Evolutionary conservation across 345 rosid species (phyloP).

Genomic region (Pelargonium nanum): DNA sequence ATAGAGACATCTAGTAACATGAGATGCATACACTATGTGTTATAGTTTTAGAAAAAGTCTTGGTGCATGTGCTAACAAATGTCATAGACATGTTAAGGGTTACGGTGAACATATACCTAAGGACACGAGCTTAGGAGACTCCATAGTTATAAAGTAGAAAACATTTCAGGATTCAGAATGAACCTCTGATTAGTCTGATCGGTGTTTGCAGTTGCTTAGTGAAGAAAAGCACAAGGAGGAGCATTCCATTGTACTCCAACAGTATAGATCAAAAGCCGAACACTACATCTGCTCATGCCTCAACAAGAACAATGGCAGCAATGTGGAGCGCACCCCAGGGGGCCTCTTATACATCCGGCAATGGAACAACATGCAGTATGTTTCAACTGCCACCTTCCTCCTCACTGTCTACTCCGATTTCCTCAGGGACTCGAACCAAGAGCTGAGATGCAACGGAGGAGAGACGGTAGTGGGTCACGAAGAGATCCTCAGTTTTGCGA

Average conservation of each 20-base stretch:
- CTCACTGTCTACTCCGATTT: slow-evolving; percentile 63
- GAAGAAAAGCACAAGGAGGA: slow-evolving; percentile 34
- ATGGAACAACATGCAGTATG: slow-evolving; percentile 99
- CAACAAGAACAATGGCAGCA: slow-evolving; percentile 43
- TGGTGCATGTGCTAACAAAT: too few species aligned
- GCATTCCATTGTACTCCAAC: slow-evolving; percentile 30
- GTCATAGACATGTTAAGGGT: too few species aligned
- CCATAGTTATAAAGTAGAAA: too few species aligned
- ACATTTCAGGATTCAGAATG: neutral
- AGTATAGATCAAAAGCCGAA: slow-evolving; percentile 65
- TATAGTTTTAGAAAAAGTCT: too few species aligned
- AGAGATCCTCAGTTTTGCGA: slow-evolving; percentile 46
- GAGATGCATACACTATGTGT: too few species aligned
- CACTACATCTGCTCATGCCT: slow-evolving; percentile 77
- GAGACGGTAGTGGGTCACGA: slow-evolving; percentile 16
- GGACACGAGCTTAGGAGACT: too few species aligned
- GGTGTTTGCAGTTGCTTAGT: slow-evolving; percentile 43
- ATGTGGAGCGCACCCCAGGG: slow-evolving; percentile 55
- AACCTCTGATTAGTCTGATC: neutral
- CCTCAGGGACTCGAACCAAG: slow-evolving; percentile 27
- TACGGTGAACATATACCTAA: too few species aligned
- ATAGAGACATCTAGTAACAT: too few species aligned
- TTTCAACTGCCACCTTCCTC: slow-evolving; percentile 70
- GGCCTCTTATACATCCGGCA: slow-evolving; percentile 71
- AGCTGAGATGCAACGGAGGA: slow-evolving; percentile 40